A percentile compares a stretch with the other conserved stretches of the same genome.
These are phyloP conservation scores for Plasmodium coatneyi DNA, from an alignment of 169 alveolate genomes.

Conservation along the genomic window DNA sequence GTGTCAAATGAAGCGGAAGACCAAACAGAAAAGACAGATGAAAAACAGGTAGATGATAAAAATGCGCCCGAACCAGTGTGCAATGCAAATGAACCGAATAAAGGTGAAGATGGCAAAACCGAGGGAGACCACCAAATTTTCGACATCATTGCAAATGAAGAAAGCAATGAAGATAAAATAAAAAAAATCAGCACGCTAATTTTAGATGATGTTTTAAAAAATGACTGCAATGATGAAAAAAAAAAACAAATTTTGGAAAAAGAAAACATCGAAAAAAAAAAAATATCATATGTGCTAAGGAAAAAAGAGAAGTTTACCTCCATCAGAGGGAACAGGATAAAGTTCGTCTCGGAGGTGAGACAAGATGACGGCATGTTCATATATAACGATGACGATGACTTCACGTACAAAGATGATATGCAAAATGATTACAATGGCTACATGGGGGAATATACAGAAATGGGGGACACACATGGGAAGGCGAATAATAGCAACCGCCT, in stretches of 20 bases:
- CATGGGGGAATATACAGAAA: neutral
- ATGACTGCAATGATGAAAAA: slow-evolving; percentile 5
- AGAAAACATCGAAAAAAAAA: slow-evolving; percentile 36
- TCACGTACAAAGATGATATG: neutral
- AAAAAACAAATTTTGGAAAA: slow-evolving; percentile 33
- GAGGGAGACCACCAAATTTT: slow-evolving; percentile 32
- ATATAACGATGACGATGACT: neutral
- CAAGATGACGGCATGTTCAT: slow-evolving; percentile 15
- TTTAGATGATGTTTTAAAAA: slow-evolving; percentile 39
- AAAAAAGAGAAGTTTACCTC: slow-evolving; percentile 45
- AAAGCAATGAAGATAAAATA: slow-evolving; percentile 59
- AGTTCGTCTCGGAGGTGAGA: slow-evolving; percentile 22
- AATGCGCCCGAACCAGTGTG: neutral
- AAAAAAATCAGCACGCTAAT: slow-evolving; percentile 57
- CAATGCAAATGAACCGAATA: neutral
- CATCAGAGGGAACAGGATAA: slow-evolving; percentile 47
- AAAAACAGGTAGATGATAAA: neutral
- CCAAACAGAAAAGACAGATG: neutral
- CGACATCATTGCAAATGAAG: slow-evolving; percentile 46
- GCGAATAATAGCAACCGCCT: neutral
- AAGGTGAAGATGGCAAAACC: neutral
- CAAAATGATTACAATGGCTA: neutral
- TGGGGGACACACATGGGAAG: neutral
- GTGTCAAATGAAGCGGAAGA: neutral
- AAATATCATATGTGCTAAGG: slow-evolving; percentile 22